Conservation (phyloP, 805 yeast species). For the Metschnikowia santaceciliae region DNA sequence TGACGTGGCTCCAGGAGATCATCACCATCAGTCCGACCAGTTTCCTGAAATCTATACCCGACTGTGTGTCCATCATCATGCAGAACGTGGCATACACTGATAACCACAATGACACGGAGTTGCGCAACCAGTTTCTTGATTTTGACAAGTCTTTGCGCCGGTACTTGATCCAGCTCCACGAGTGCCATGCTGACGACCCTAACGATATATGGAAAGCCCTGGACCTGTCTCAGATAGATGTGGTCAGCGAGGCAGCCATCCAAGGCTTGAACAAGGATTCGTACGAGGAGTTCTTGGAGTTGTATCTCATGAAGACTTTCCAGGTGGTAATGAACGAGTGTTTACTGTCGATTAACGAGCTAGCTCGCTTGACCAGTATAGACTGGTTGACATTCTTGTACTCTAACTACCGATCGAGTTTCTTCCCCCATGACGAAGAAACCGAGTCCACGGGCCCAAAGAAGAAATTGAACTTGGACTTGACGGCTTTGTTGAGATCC, state of each 20-base stretch:
- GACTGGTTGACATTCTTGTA: constrained; percentile 89
- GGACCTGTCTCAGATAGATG: constrained; percentile 21
- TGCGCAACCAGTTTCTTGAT: constrained; percentile 33
- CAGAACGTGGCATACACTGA: constrained; percentile 36
- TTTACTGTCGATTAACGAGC: constrained; percentile 50
- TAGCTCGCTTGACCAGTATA: constrained; percentile 75
- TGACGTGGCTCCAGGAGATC: constrained; percentile 78
- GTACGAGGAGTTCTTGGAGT: constrained; percentile 38
- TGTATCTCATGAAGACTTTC: constrained; percentile 49
- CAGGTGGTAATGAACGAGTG: constrained; percentile 67
- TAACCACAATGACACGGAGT: constrained; percentile 33
- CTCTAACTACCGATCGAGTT: constrained; percentile 47
- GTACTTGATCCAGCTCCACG: constrained; percentile 30
- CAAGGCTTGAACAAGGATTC: constrained; percentile 40
- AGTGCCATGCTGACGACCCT: constrained; percentile 16
- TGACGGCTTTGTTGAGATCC: constrained; percentile 74
- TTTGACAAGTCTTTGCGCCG: constrained; percentile 33
- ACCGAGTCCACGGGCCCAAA: constrained; percentile 8
- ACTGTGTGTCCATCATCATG: constrained; percentile 64
- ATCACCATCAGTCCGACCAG: constrained; percentile 72
- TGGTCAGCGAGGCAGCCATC: constrained; percentile 51
- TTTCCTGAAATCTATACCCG: constrained; percentile 69
- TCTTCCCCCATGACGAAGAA: constrained; percentile 25
- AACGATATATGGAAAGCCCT: constrained; percentile 7
- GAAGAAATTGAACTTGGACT: constrained; percentile 40